Evolutionary conservation across 2,329 filamentous ascomycete species (phyloP).

Genomic region (Tolypocladium pustulatum): DNA sequence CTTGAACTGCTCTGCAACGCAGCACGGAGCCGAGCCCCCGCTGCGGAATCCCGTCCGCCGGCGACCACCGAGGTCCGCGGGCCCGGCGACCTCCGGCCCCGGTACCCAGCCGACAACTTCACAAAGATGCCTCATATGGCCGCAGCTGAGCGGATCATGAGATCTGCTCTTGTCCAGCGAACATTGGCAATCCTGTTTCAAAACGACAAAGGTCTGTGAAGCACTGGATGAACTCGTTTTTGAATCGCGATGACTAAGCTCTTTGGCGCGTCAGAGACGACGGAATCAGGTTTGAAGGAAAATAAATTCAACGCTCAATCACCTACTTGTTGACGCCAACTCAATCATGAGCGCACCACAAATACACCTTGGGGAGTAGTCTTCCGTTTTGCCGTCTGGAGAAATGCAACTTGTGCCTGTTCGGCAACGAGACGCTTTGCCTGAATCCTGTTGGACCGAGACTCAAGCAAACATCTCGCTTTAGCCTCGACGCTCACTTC

Average conservation of each 20-base stretch:
- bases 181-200: background rate
- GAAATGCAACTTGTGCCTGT: background rate
- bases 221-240: no score
- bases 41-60: background rate
- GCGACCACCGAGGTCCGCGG: background rate
- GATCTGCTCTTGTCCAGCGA: background rate
- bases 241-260: background rate
- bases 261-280: background rate
- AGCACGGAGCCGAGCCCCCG: background rate
- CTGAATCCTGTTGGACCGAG: background rate
- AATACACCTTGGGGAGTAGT: no score
- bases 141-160: no score
- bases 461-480: background rate
- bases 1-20: background rate
- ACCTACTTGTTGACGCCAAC: background rate
- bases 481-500: background rate
- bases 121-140: background rate
- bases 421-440: background rate
- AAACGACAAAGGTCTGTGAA: background rate
- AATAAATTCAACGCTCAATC: background rate
- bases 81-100: slow-evolving; percentile 1
- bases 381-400: background rate
- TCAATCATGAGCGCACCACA: background rate
- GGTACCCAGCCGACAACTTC: background rate
- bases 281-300: background rate